Conservation (phyloP, 306 rosid genomes). For the Prunus dulcis region DNA sequence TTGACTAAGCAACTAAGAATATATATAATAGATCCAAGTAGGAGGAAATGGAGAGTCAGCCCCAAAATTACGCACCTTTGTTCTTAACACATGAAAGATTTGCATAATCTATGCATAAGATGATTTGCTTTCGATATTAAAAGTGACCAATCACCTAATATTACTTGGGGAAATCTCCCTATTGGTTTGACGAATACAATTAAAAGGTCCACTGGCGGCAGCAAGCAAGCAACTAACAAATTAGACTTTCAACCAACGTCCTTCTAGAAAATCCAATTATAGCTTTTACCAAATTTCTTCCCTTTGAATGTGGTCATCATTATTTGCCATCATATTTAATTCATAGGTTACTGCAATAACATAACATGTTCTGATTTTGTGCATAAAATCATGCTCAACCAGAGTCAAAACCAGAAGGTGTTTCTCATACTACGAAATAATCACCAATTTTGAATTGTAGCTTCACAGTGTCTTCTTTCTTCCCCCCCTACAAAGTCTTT, state of each 20-base stretch:
- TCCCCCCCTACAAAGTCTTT: too few species aligned
- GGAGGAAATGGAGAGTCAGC: background rate
- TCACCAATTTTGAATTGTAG: too few species aligned
- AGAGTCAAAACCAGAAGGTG: background rate
- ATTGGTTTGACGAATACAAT: background rate
- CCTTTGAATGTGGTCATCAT: slow-evolving; percentile 14
- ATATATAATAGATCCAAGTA: background rate
- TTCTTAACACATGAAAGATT: background rate
- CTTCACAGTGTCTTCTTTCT: too few species aligned
- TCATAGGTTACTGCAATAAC: background rate
- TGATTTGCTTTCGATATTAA: background rate
- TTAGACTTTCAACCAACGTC: slow-evolving; percentile 2
- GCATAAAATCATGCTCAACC: background rate
- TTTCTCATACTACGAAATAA: background rate
- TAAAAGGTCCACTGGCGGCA: background rate
- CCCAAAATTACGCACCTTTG: slow-evolving; percentile 9
- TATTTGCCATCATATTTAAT: background rate
- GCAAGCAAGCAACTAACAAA: background rate
- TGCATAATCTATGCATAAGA: slow-evolving; percentile 8
- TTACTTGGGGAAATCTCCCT: background rate
- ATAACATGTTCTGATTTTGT: background rate
- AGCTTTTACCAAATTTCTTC: background rate
- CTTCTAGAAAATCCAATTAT: slow-evolving; percentile 9
- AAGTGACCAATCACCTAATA: background rate
- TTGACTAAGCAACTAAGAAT: background rate